These are phyloP conservation scores for Massarina eburnea DNA, from an alignment of 2,329 filamentous ascomycete genomes.

Conservation along the genomic window DNA sequence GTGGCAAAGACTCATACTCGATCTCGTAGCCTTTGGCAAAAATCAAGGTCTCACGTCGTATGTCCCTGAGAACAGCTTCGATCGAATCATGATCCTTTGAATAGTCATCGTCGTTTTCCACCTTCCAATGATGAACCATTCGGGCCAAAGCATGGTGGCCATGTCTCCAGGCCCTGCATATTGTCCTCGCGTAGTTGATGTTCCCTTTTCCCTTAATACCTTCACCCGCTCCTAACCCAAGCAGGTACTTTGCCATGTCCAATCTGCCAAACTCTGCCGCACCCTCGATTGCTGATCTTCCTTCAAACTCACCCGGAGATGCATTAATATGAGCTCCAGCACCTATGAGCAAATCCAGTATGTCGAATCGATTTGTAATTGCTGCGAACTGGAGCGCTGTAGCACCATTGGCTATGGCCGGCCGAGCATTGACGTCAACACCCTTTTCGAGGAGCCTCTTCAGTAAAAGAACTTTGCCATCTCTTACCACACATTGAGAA, in stretches of 20 bases:
- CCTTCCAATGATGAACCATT: neutral
- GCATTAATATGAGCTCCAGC: conserved; percentile 3
- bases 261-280: neutral
- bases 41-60: too few relatives aligned
- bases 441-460: neutral
- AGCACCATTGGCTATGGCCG: neutral
- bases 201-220: neutral
- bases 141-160: neutral
- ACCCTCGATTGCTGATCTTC: neutral
- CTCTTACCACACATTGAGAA: neutral
- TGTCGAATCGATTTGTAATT: neutral
- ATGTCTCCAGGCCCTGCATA: neutral
- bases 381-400: conserved; percentile 5
- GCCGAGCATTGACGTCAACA: neutral
- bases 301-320: neutral
- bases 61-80: too few relatives aligned
- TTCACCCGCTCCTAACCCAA: neutral
- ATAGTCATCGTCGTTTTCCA: neutral
- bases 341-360: neutral
- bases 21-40: too few relatives aligned
- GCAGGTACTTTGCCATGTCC: neutral
- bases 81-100: too few relatives aligned
- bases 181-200: neutral
- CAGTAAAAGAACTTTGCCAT: neutral
- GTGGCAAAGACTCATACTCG: too few relatives aligned